Evolutionary conservation across 768 basidiomycete species (phyloP).

Genomic region (Mycena chlorophos): DNA sequence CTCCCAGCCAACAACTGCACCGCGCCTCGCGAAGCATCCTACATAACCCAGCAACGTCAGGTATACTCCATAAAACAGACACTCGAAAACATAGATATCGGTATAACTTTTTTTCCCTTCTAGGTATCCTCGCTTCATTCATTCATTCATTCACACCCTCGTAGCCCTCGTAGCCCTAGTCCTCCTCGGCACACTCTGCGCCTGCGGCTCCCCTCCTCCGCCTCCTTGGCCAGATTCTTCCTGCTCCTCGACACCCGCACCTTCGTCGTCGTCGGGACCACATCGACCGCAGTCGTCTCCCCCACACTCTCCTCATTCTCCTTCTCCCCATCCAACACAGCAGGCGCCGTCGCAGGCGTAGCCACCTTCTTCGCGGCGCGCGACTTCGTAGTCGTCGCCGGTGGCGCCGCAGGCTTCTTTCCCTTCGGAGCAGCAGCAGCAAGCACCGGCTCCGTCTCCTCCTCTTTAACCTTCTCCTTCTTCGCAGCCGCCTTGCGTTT

Average conservation of each 20-base stretch:
- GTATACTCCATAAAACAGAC: too few relatives aligned
- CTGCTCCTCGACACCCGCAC: slow-evolving; percentile 38
- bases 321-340: slow-evolving; percentile 36
- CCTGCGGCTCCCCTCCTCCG: too few relatives aligned
- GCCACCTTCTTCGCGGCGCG: slow-evolving; percentile 7
- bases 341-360: slow-evolving; percentile 22
- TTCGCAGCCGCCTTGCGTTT: slow-evolving; percentile 6
- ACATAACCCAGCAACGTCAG: too few relatives aligned
- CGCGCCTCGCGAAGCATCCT: too few relatives aligned
- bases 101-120: too few relatives aligned
- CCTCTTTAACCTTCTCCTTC: slow-evolving; percentile 22
- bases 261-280: slow-evolving; percentile 35
- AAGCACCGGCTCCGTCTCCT: slow-evolving; percentile 22
- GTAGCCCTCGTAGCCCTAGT: too few relatives aligned
- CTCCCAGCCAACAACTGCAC: too few relatives aligned
- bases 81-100: too few relatives aligned
- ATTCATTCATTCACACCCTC: too few relatives aligned
- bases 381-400: slow-evolving; percentile 19
- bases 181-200: too few relatives aligned
- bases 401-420: slow-evolving; percentile 39
- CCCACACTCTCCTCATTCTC: slow-evolving; percentile 40
- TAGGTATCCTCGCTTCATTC: too few relatives aligned
- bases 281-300: too few relatives aligned
- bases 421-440: slow-evolving; percentile 18
- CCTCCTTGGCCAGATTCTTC: slow-evolving; percentile 29